These are phyloP conservation scores for Pseudomonodictys pantanalensis DNA, from an alignment of 495 filamentous ascomycete genomes.

Conservation along the genomic window DNA sequence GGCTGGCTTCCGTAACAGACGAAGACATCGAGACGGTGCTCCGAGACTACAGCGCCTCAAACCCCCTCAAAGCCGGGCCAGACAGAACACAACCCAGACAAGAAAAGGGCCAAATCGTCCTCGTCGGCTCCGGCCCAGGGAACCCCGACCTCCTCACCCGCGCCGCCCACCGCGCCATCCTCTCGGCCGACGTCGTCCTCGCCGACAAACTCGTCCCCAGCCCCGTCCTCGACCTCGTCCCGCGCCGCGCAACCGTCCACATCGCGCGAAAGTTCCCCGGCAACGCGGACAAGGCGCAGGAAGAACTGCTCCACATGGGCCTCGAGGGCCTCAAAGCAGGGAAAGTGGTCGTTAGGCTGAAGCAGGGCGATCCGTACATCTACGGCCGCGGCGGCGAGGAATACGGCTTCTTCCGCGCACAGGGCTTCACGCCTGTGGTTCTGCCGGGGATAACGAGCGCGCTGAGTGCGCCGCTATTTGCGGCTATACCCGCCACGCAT, in stretches of 20 bases:
- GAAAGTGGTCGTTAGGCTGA: conserved; percentile 78
- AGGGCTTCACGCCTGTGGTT: conserved; percentile 69
- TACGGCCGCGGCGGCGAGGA: conserved; percentile 95
- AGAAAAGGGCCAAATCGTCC: conserved; percentile 65
- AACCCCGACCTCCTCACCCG: conserved; percentile 87
- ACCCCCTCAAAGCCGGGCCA: conserved; percentile 20
- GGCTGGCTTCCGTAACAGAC: conserved; percentile 75
- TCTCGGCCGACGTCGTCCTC: conserved; percentile 78
- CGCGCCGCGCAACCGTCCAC: conserved; percentile 80
- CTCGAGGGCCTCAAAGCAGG: conserved; percentile 69
- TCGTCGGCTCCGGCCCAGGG: conserved; percentile 91
- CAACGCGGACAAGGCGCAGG: conserved; percentile 90
- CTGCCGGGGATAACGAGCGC: conserved; percentile 89
- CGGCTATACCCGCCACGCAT: conserved; percentile 82
- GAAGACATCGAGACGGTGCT: conserved; percentile 72
- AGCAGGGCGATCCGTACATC: conserved; percentile 95
- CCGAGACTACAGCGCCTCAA: conserved; percentile 54
- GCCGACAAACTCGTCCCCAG: conserved; percentile 95
- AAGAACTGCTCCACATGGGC: conserved; percentile 80
- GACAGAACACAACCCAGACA: conserved; percentile 12
- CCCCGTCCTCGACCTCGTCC: conserved; percentile 81
- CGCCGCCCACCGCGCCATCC: conserved; percentile 84
- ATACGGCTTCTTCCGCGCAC: conserved; percentile 72
- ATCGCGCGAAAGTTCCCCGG: conserved; percentile 98
- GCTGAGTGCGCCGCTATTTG: conserved; percentile 82